A percentile compares a stretch with the other conserved stretches of the same genome.
Evolutionary conservation across 805 yeast species (phyloP).

Genomic region (Saccharomycopsis schoenii): DNA sequence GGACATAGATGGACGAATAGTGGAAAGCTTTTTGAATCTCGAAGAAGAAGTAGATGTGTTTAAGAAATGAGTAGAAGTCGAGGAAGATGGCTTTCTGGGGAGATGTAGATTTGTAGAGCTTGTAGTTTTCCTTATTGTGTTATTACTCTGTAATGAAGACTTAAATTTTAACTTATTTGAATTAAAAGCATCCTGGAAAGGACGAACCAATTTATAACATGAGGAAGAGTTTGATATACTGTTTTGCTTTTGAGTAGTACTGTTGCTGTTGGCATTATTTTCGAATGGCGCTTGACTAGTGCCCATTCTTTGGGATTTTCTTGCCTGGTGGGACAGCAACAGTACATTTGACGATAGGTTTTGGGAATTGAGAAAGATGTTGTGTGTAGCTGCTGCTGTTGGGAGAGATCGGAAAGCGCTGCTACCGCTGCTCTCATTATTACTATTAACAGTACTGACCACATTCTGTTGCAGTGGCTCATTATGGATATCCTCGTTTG

Average conservation of each 20-base stretch:
- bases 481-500: not conserved
- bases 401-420: not conserved
- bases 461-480: not conserved
- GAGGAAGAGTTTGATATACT: not conserved
- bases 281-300: no score
- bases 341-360: no score
- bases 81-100: not conserved
- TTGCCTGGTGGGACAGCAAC: no score
- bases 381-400: no score
- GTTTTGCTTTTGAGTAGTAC: not conserved
- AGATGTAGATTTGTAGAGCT: not conserved
- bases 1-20: not conserved
- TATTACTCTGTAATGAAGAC: not conserved
- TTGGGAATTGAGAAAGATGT: no score
- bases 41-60: not conserved
- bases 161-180: not conserved
- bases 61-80: not conserved
- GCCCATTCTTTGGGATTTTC: no score
- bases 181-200: not conserved
- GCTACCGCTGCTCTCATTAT: no score
- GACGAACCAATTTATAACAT: not conserved
- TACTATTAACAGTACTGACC: not conserved
- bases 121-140: not conserved
- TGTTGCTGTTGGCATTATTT: no score
- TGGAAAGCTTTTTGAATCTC: not conserved